Conservation (phyloP, 176 grass and related monocot genomes). For the Dactylis glomerata region DNA sequence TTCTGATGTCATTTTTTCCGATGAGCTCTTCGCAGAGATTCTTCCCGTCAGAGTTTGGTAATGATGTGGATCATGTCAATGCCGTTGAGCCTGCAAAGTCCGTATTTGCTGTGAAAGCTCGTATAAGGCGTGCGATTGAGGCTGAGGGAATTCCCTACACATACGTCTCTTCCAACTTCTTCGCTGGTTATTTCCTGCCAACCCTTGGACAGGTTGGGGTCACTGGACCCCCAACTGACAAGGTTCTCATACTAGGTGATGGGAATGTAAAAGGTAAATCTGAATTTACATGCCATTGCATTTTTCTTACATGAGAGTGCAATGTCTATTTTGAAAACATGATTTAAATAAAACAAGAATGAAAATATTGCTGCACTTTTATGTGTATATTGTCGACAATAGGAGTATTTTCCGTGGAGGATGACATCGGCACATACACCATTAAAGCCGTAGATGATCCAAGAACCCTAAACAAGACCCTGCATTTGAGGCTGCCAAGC, state of each 20-base stretch:
- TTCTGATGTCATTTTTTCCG: neutral
- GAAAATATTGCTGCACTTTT: neutral
- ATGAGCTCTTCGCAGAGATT: slow-evolving; percentile 41
- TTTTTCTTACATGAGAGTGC: neutral
- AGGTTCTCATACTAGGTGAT: slow-evolving; percentile 45
- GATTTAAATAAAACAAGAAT: no score
- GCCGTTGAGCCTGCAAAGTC: neutral
- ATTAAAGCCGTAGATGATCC: slow-evolving; percentile 57
- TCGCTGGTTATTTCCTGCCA: neutral
- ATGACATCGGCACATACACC: neutral
- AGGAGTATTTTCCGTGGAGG: neutral
- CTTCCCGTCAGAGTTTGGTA: slow-evolving; percentile 51
- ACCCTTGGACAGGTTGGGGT: neutral
- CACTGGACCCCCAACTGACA: slow-evolving; percentile 24
- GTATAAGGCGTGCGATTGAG: neutral
- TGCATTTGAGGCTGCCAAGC: slow-evolving; percentile 40
- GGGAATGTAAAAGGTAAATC: slow-evolving; percentile 40
- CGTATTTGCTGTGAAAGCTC: neutral
- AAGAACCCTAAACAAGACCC: slow-evolving; percentile 56
- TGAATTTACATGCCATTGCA: neutral
- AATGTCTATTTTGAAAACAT: neutral
- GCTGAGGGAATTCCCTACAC: neutral
- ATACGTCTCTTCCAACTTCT: neutral
- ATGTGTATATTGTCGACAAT: neutral
- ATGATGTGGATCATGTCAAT: slow-evolving; percentile 23